phyloP scores from a whole-genome alignment of 306 rosid species.

The Ochetophila trinervis region DNA sequence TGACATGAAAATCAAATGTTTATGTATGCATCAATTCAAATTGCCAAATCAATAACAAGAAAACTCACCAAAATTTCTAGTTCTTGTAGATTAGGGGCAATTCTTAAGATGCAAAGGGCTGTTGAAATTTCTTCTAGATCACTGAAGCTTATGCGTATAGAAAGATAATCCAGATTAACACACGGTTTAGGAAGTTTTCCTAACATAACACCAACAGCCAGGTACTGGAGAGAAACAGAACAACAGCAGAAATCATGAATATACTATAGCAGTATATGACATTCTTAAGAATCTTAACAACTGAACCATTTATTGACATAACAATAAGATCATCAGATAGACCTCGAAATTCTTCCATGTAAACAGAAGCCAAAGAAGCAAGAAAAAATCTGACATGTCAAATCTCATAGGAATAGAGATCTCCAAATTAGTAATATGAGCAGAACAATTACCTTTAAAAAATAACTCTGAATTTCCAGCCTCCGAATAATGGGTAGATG shows the following conservation, averaged over 20 bases:
- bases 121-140: slow-evolving; percentile 39
- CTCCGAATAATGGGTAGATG: slow-evolving; percentile 38
- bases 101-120: slow-evolving; percentile 49
- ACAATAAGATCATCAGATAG: no score
- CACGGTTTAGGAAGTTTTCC: slow-evolving; percentile 35
- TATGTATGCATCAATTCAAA: background rate
- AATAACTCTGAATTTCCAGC: slow-evolving; percentile 45
- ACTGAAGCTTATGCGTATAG: slow-evolving; percentile 42
- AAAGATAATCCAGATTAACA: slow-evolving; percentile 42
- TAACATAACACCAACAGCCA: slow-evolving; percentile 41
- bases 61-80: slow-evolving; percentile 51
- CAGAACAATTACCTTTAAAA: slow-evolving; percentile 40
- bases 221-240: slow-evolving; percentile 33
- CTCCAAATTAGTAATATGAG: background rate
- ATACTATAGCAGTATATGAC: background rate
- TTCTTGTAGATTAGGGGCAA: slow-evolving; percentile 52
- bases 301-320: no score
- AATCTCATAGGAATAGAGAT: background rate
- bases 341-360: background rate
- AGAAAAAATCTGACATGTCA: background rate
- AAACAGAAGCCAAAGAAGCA: background rate
- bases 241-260: background rate
- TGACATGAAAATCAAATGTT: background rate
- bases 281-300: background rate
- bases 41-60: background rate